Evolutionary conservation across 2,329 filamentous ascomycete genomes (phyloP).

Genomic region (Aspergillus pseudoterreus): DNA sequence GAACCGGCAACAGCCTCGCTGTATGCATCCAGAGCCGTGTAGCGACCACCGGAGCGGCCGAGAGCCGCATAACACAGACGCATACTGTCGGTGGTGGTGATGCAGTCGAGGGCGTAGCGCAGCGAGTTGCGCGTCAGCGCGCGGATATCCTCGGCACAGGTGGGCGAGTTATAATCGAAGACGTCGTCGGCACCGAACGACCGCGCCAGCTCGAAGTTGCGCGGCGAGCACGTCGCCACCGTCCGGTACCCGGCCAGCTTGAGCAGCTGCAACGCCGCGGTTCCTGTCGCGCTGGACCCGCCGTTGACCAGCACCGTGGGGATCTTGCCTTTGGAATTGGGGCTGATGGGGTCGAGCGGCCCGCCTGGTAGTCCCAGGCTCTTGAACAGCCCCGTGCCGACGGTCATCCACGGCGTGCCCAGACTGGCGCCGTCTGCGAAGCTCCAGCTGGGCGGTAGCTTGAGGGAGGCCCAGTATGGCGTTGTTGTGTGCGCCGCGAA

Average conservation of each 20-base stretch:
- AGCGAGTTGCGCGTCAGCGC: background rate
- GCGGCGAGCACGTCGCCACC: background rate
- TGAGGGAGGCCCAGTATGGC: slow-evolving; percentile 27
- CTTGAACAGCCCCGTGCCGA: slow-evolving; percentile 1
- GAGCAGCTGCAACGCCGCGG: slow-evolving; percentile 44
- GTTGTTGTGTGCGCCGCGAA: slow-evolving; percentile 26
- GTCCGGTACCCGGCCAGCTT: slow-evolving; percentile 15
- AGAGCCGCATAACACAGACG: background rate
- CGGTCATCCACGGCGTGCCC: slow-evolving; percentile 25
- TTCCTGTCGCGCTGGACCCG: slow-evolving; percentile 43
- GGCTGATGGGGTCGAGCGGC: background rate
- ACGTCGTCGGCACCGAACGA: background rate
- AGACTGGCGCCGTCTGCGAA: slow-evolving; percentile 31
- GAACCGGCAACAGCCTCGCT: background rate
- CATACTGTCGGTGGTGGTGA: background rate
- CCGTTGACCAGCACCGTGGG: slow-evolving; percentile 44
- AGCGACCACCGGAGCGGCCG: background rate
- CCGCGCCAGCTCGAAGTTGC: background rate
- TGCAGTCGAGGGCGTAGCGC: background rate
- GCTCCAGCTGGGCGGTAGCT: slow-evolving; percentile 27
- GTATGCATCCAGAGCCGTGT: background rate
- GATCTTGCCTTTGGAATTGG: slow-evolving; percentile 6
- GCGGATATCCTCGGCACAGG: background rate
- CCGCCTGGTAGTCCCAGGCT: background rate
- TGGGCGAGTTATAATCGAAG: background rate